Conservation (phyloP, 306 rosid species). For the Inga laurina region DNA sequence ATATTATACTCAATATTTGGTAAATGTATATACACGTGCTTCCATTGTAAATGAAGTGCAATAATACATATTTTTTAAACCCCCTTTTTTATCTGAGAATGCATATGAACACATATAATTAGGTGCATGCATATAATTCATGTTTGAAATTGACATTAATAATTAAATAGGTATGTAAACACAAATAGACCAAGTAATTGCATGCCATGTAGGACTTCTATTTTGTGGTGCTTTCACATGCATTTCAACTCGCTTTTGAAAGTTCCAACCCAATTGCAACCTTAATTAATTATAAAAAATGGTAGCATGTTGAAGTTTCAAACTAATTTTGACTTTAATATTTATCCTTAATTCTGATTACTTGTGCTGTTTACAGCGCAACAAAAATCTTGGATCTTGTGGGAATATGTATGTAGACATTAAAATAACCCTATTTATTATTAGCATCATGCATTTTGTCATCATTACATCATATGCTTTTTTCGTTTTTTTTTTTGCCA, state of each 20-base stretch:
- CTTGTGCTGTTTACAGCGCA: too few species aligned
- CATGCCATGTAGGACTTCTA: not conserved
- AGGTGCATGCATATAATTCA: not conserved
- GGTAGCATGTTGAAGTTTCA: too few species aligned
- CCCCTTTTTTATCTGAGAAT: not conserved
- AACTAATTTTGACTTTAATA: not conserved
- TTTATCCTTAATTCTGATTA: too few species aligned
- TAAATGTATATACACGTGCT: not conserved
- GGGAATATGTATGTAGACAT: too few species aligned
- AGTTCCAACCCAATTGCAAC: not conserved
- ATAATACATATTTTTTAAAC: too few species aligned
- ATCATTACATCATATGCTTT: too few species aligned
- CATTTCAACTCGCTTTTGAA: not conserved
- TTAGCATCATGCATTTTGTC: too few species aligned
- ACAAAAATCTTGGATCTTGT: too few species aligned
- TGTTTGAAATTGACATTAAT: not conserved
- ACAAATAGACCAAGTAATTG: not conserved
- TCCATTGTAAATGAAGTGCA: not conserved
- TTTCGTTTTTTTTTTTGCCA: too few species aligned
- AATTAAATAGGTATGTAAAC: not conserved
- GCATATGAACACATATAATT: not conserved
- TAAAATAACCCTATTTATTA: too few species aligned
- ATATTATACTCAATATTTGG: too few species aligned
- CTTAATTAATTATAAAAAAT: too few species aligned
- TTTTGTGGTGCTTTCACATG: not conserved